Conservation (phyloP, 257 asterid species). For the Agastache rugosa region DNA sequence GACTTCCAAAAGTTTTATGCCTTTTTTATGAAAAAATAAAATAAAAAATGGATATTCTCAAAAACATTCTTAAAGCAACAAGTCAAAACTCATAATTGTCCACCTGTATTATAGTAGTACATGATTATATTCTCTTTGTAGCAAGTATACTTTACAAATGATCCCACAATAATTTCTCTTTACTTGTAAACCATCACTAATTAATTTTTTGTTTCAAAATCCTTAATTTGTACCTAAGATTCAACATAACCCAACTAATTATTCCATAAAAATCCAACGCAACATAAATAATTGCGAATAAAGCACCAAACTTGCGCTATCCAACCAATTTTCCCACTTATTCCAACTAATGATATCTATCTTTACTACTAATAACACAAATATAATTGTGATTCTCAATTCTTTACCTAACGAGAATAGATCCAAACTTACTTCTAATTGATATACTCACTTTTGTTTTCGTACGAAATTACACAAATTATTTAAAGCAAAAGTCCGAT, state of each 20-base stretch:
- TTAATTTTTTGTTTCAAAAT: neutral
- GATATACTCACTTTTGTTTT: neutral
- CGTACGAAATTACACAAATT: no score
- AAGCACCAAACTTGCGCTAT: neutral
- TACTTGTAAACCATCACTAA: neutral
- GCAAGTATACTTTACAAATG: slow-evolving; percentile 9
- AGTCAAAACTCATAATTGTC: neutral
- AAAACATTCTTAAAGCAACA: neutral
- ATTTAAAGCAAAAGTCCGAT: no score
- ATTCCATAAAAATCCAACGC: slow-evolving; percentile 2
- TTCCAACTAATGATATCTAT: neutral
- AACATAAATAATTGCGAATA: slow-evolving; percentile 1
- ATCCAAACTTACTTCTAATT: neutral
- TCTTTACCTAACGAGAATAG: neutral
- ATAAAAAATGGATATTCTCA: neutral
- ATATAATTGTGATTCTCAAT: neutral
- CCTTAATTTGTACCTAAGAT: neutral
- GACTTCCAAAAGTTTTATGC: no score
- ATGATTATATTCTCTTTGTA: slow-evolving; percentile 20
- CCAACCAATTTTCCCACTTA: slow-evolving; percentile 30
- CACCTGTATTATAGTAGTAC: no score
- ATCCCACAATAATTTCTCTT: neutral
- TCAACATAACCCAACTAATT: neutral
- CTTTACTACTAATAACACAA: neutral
- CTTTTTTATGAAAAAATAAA: no score